These are phyloP conservation scores for Pseudohalonectria lignicola DNA, from an alignment of 2,329 filamentous ascomycete genomes.

Conservation along the genomic window DNA sequence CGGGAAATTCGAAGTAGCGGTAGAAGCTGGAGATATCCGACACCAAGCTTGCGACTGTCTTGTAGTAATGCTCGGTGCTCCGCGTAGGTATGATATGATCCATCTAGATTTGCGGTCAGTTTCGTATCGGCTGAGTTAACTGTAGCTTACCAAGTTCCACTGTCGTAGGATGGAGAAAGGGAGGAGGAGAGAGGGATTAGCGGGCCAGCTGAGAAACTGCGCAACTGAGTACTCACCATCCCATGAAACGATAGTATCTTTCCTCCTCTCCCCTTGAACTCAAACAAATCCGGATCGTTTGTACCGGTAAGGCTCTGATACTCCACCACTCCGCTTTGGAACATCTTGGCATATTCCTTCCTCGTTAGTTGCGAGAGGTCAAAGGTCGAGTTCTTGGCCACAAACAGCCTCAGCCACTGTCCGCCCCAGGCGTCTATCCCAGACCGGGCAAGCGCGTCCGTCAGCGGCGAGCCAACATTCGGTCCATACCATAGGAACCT, in stretches of 20 bases:
- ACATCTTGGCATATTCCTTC: background rate
- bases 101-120: too few species aligned
- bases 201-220: too few species aligned
- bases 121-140: too few species aligned
- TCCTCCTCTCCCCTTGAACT: background rate
- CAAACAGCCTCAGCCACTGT: background rate
- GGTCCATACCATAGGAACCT: slow-evolving; percentile 7
- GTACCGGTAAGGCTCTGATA: background rate
- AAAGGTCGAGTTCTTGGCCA: background rate
- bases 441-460: background rate
- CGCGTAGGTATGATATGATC: background rate
- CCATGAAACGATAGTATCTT: background rate
- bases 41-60: background rate
- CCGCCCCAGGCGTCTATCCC: background rate
- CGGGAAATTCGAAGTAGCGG: slow-evolving; percentile 18
- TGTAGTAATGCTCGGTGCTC: background rate
- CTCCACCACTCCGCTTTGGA: background rate
- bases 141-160: too few species aligned
- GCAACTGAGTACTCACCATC: background rate
- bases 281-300: background rate
- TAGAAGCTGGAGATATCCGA: slow-evolving; percentile 12
- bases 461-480: background rate
- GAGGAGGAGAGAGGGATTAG: too few species aligned
- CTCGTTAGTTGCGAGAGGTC: background rate
- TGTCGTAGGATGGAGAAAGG: too few species aligned